A percentile compares a stretch with the other conserved stretches of the same genome.
These are phyloP conservation scores for Ophiostoma tasmaniense DNA, from an alignment of 2,329 filamentous ascomycete species.

Conservation along the genomic window DNA sequence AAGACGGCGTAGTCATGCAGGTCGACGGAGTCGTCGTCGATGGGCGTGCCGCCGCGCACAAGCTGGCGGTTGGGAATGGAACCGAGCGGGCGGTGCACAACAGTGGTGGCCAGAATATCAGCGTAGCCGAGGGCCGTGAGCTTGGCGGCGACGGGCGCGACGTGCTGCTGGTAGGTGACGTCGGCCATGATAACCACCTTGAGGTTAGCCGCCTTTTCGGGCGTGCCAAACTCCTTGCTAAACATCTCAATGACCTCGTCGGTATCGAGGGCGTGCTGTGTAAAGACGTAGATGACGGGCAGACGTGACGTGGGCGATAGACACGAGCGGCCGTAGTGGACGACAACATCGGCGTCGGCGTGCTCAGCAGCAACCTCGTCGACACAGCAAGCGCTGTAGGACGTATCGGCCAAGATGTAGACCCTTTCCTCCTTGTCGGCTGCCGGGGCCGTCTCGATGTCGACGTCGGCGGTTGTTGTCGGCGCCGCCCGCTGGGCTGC, in stretches of 20 bases:
- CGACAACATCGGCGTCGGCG: constrained; percentile 77
- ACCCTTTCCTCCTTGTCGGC: constrained; percentile 37
- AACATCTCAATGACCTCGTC: constrained; percentile 53
- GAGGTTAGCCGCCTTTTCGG: constrained; percentile 26
- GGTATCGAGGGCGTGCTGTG: constrained; percentile 58
- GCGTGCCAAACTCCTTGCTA: constrained; percentile 57
- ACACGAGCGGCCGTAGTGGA: constrained; percentile 91
- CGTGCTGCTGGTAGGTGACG: constrained; percentile 73
- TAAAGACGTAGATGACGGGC: constrained; percentile 88
- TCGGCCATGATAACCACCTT: constrained; percentile 81
- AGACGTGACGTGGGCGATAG: constrained; percentile 80
- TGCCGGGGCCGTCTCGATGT: neutral
- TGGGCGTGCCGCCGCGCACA: constrained; percentile 13
- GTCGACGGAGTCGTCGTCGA: constrained; percentile 31
- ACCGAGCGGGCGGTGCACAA: constrained; percentile 71
- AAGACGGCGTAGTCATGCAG: constrained; percentile 68
- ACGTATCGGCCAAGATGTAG: constrained; percentile 88
- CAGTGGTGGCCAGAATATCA: constrained; percentile 58
- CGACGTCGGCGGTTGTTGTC: neutral
- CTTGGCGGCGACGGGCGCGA: constrained; percentile 46
- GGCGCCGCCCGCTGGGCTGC: constrained; percentile 17
- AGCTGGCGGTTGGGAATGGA: constrained; percentile 76
- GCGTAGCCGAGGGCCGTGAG: constrained; percentile 60
- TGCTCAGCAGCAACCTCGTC: constrained; percentile 96
- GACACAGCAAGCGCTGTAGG: constrained; percentile 93